Conservation (phyloP, 2,329 filamentous ascomycete genomes). For the Sclerotinia nivalis region DNA sequence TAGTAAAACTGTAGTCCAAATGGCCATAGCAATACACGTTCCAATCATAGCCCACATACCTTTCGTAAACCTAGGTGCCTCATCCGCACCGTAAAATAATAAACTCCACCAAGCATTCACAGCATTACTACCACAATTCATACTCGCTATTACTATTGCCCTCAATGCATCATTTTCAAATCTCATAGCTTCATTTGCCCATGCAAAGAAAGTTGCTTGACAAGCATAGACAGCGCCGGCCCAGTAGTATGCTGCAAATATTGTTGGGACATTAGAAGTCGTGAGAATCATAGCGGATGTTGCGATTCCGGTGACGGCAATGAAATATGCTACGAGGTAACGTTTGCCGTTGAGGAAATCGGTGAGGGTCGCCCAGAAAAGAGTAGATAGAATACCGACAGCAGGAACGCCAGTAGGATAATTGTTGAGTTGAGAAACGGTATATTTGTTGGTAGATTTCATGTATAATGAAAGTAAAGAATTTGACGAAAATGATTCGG, state of each 20-base stretch:
- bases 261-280: constrained; percentile 45
- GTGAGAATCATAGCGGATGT: constrained; percentile 62
- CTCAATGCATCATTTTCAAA: constrained; percentile 63
- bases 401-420: constrained; percentile 55
- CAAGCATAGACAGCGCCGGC: constrained; percentile 70
- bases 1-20: constrained; percentile 59
- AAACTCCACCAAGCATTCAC: constrained; percentile 75
- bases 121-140: constrained; percentile 69
- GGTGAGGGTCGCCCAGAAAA: constrained; percentile 70
- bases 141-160: constrained; percentile 67
- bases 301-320: constrained; percentile 62
- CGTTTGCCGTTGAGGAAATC: constrained; percentile 64
- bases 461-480: constrained; percentile 55
- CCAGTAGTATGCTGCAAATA: constrained; percentile 71
- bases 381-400: constrained; percentile 53
- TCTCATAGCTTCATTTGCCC: constrained; percentile 68
- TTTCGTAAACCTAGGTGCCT: constrained; percentile 56
- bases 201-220: constrained; percentile 74
- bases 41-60: constrained; percentile 78
- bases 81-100: constrained; percentile 66
- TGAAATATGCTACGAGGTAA: constrained; percentile 67
- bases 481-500: constrained; percentile 69
- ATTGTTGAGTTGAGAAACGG: constrained; percentile 53
- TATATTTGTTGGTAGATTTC: constrained; percentile 48
- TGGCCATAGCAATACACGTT: constrained; percentile 56